Evolutionary conservation across 352 stramenopile species (phyloP), one percentile per base, ranked within the genome.

Genomic region (Phytophthora fragariaefolia): DNA sequence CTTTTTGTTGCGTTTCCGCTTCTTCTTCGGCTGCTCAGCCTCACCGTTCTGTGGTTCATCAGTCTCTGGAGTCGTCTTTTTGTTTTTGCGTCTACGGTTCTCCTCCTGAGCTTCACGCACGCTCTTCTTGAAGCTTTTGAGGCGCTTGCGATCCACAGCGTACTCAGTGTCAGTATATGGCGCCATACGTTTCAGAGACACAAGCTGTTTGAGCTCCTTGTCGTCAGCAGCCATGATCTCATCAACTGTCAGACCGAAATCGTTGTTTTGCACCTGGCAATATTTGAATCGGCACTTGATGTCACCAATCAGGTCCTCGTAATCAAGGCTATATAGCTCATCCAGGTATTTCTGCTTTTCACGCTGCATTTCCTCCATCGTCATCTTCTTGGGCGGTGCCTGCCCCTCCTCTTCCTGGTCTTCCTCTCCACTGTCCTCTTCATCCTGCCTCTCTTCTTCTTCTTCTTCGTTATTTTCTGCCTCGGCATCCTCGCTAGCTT

Each of bases 231-330:
- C 77, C 64, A 99, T 91, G 69, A 99, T 99, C 66, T 99, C 98
- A 47, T 99, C 92, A 6, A 95, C 92, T 17, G 91, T 97, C 23
- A 99, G 78, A 15, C 98, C 98, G 77, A 98, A 99, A 69, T 93
- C 93, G 60, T 99, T 99, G 24, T 84, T 79, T 47, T 90, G 81
- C 4, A 99, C 98, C 47, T 93, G 74, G 9, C 91, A 87, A 79
- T 99, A 99, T 73, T 99, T 99, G 83, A 99, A 99, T 22, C 97
- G 89, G 46, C 95, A 99, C 49, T 97, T 97, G 69, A 99, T 88
- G 64, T 98, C 97, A 20, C 93, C 97, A 64, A 99, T 98, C 40
- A 99, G 90, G 67, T 99, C 97, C 76, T 99, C 98, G 69, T 99
- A 99, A 76, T 99, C 98, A 23, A 99, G 82, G 43, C 97, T 93